phyloP scores from a whole-genome alignment of 2,329 filamentous ascomycete species.

The Pestalotiopsis sp. region DNA sequence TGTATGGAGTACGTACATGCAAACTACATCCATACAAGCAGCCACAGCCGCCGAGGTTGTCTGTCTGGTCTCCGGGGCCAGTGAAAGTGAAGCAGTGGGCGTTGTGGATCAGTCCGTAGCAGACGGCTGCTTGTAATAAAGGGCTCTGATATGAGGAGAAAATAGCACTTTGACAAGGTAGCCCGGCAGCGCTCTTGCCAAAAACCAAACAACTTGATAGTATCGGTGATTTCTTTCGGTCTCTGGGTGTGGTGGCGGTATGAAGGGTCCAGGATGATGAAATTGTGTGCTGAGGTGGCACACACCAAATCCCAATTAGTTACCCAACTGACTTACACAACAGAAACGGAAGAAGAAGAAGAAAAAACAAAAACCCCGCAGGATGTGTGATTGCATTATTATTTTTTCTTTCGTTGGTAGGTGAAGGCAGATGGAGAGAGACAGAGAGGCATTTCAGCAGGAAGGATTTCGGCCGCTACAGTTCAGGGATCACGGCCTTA shows the following conservation, averaged over 20 bases:
- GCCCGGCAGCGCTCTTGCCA: not conserved
- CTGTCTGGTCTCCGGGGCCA: not conserved
- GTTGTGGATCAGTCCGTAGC: not conserved
- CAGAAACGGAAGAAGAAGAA: not conserved
- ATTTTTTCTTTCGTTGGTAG: not conserved
- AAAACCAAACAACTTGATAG: not conserved
- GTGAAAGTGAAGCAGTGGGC: not conserved
- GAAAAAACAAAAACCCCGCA: slow-evolving; percentile 1
- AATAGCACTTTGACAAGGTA: not conserved
- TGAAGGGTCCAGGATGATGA: not conserved
- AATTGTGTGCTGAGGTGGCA: not conserved
- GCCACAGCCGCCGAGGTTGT: not conserved
- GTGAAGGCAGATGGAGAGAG: not conserved
- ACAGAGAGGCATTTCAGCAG: not conserved
- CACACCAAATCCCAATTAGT: not conserved
- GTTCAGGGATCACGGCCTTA: not conserved
- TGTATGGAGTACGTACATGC: too few relatives aligned
- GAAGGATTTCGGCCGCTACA: not conserved
- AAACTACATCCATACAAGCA: not conserved
- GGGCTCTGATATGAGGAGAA: not conserved
- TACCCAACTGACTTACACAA: slow-evolving; percentile 1
- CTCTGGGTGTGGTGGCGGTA: not conserved
- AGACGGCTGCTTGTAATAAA: slow-evolving; percentile 2
- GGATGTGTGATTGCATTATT: not conserved
- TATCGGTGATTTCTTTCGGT: not conserved